phyloP scores from a whole-genome alignment of 169 alveolate genomes.

The Plasmodium vinckei region DNA sequence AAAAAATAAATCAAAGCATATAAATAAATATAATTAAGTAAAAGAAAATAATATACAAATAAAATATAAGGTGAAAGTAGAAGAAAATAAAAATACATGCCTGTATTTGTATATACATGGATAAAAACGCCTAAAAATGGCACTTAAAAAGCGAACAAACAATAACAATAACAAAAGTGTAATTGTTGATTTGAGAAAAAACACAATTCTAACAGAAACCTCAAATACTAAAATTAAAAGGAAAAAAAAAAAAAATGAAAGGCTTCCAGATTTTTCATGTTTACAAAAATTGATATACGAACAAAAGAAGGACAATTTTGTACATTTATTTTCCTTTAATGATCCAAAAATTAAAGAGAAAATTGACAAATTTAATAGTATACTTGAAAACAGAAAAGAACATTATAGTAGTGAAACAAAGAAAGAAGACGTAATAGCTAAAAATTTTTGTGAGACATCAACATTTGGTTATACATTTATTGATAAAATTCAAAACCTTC shows the following conservation, averaged over 20 bases:
- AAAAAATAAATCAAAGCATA: too few relatives aligned
- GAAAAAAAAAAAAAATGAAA: background rate
- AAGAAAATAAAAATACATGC: too few relatives aligned
- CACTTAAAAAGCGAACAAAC: background rate
- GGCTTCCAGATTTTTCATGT: constrained; percentile 67
- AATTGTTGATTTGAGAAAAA: too few relatives aligned
- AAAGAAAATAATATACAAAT: too few relatives aligned
- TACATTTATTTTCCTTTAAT: constrained; percentile 54
- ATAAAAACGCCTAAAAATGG: background rate
- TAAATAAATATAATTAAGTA: too few relatives aligned
- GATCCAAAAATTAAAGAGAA: constrained; percentile 64
- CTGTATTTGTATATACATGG: constrained; percentile 1
- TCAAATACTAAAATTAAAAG: background rate
- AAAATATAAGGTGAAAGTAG: too few relatives aligned
- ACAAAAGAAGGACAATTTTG: constrained; percentile 45
- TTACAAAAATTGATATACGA: constrained; percentile 68
- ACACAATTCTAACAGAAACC: background rate
- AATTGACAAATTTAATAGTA: constrained; percentile 43
- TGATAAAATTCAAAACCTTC: constrained; percentile 14
- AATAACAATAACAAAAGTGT: background rate
- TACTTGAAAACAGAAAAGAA: constrained; percentile 62
- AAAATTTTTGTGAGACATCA: constrained; percentile 51
- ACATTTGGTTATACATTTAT: constrained; percentile 72
- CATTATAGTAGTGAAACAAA: constrained; percentile 8
- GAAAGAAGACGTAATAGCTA: constrained; percentile 33